Evolutionary conservation across 306 rosid genomes (phyloP).

Genomic region (Castanea crenata): DNA sequence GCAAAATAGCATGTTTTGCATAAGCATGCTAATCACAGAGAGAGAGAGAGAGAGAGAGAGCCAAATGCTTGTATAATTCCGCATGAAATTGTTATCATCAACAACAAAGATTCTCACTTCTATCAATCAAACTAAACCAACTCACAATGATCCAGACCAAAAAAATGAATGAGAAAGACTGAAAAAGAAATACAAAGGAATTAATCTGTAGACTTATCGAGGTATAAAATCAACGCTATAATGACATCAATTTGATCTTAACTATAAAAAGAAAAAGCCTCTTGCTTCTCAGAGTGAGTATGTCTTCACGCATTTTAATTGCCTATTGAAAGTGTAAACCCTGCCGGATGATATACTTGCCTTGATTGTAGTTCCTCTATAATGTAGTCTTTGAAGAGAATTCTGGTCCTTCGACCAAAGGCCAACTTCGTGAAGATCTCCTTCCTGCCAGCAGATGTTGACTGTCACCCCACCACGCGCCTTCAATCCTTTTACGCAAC

Average conservation of each 20-base stretch:
- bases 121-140: neutral
- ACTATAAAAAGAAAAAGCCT: too few species aligned
- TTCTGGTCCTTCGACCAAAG: slow-evolving; percentile 58
- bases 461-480: slow-evolving; percentile 56
- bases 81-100: too few species aligned
- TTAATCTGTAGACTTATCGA: too few species aligned
- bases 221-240: too few species aligned
- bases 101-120: neutral
- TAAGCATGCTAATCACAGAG: too few species aligned
- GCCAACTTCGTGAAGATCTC: slow-evolving; percentile 67
- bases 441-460: slow-evolving; percentile 78
- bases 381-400: slow-evolving; percentile 41
- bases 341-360: neutral
- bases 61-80: too few species aligned
- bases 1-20: too few species aligned
- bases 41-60: too few species aligned
- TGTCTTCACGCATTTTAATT: slow-evolving; percentile 17
- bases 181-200: too few species aligned
- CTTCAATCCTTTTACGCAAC: slow-evolving; percentile 82
- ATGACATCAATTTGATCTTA: too few species aligned
- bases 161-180: neutral
- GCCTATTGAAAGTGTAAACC: too few species aligned
- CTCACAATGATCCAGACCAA: neutral
- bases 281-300: too few species aligned
- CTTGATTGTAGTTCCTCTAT: slow-evolving; percentile 45